Percentiles rank a stretch among this genome's conserved stretches.
Conservation (phyloP, 192 early-diverging fungal genomes). For the Radiomyces spectabilis region DNA sequence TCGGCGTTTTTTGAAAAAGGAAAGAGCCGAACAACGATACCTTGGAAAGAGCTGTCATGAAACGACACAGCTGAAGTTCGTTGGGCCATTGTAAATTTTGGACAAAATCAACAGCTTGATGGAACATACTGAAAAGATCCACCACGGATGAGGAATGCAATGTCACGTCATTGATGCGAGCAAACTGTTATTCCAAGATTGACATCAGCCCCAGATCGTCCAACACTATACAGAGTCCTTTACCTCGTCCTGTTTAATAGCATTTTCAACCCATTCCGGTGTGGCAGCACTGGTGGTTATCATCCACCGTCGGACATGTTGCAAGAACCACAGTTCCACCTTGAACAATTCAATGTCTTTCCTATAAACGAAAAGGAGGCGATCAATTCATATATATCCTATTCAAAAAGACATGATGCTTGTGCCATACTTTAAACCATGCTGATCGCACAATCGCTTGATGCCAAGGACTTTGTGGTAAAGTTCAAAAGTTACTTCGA, state of each 20-base stretch:
- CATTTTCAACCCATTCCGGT: constrained; percentile 60
- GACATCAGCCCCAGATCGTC: no score
- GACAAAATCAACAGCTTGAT: constrained; percentile 63
- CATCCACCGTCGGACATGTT: constrained; percentile 64
- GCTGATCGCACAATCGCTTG: constrained; percentile 37
- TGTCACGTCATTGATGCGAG: constrained; percentile 39
- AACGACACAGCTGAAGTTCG: constrained; percentile 46
- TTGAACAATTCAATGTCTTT: constrained; percentile 45
- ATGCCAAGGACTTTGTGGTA: constrained; percentile 43
- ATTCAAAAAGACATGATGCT: neutral
- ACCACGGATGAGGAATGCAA: constrained; percentile 69
- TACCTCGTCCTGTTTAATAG: constrained; percentile 63
- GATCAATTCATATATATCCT: neutral
- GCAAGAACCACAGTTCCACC: constrained; percentile 63
- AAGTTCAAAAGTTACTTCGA: constrained; percentile 42
- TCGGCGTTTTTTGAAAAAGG: no score
- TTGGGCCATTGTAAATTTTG: constrained; percentile 61
- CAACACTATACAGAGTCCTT: neutral
- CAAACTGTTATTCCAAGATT: no score
- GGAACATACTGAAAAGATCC: constrained; percentile 76
- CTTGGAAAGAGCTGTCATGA: constrained; percentile 61
- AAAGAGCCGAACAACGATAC: no score
- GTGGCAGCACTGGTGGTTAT: constrained; percentile 53
- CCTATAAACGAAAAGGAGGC: constrained; percentile 4
- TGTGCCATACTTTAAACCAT: constrained; percentile 35